These are phyloP conservation scores for Tolypocladium album DNA, from an alignment of 2,329 filamentous ascomycete species.

Conservation along the genomic window DNA sequence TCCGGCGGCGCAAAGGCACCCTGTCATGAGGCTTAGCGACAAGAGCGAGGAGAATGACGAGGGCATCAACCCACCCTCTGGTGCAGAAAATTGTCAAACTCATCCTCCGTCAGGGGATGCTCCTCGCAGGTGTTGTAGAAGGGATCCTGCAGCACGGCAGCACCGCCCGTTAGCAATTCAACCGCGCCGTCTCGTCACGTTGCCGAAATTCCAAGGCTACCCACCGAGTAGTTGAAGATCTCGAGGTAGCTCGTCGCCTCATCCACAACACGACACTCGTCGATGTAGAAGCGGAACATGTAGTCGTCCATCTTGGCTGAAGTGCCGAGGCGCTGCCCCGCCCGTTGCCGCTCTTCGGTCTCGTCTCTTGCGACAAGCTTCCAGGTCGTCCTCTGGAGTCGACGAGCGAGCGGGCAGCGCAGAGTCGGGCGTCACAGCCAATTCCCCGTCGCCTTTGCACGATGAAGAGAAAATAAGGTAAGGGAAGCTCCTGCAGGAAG, in stretches of 20 bases:
- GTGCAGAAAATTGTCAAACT: constrained; percentile 47
- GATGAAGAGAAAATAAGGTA: neutral
- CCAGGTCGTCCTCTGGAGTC: neutral
- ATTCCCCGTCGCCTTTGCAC: neutral
- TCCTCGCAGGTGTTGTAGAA: constrained; percentile 38
- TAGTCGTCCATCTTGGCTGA: constrained; percentile 44
- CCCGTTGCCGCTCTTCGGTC: neutral
- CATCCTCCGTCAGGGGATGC: constrained; percentile 38
- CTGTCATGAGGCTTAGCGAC: constrained; percentile 16
- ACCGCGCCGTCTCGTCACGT: neutral
- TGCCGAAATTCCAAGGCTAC: constrained; percentile 8
- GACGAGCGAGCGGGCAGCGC: neutral
- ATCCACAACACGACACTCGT: constrained; percentile 33
- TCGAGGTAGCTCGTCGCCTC: constrained; percentile 47
- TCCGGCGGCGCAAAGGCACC: constrained; percentile 39
- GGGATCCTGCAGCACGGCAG: constrained; percentile 28
- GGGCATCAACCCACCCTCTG: constrained; percentile 28
- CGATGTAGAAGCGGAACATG: constrained; percentile 39
- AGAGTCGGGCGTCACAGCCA: neutral
- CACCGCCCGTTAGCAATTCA: neutral
- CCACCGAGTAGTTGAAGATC: constrained; percentile 49
- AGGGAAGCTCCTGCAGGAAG: neutral
- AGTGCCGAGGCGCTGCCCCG: neutral
- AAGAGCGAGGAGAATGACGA: neutral
- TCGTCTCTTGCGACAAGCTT: neutral